Conservation (phyloP, 495 filamentous ascomycete genomes). For the Aspergillus campestris region DNA sequence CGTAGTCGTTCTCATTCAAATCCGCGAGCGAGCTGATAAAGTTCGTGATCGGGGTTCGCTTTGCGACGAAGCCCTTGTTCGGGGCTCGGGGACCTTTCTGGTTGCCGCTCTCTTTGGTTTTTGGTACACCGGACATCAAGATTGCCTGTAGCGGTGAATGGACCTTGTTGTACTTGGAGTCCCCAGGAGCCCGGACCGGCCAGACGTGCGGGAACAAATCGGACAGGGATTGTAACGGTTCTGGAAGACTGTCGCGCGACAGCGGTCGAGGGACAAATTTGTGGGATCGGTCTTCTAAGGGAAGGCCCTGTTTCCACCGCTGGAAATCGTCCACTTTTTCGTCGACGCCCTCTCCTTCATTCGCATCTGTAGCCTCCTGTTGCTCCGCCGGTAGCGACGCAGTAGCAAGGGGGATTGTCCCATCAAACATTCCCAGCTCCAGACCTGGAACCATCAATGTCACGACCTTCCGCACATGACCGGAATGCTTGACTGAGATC, state of each 20-base stretch:
- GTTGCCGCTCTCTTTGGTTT: slow-evolving; percentile 47
- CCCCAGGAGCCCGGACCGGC: slow-evolving; percentile 80
- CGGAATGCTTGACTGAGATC: slow-evolving; percentile 70
- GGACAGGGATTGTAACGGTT: slow-evolving; percentile 59
- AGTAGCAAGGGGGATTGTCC: slow-evolving; percentile 45
- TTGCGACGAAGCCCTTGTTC: slow-evolving; percentile 51
- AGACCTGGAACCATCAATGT: slow-evolving; percentile 91
- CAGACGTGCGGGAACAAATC: slow-evolving; percentile 80
- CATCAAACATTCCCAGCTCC: slow-evolving; percentile 83
- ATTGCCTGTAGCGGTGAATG: slow-evolving; percentile 77
- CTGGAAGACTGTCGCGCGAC: slow-evolving; percentile 48
- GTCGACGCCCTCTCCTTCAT: slow-evolving; percentile 11
- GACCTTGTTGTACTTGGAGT: slow-evolving; percentile 67
- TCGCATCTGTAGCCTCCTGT: slow-evolving; percentile 1
- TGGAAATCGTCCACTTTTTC: slow-evolving; percentile 25
- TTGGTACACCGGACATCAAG: slow-evolving; percentile 60
- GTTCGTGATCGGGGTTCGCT: slow-evolving; percentile 68
- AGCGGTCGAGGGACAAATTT: slow-evolving; percentile 70
- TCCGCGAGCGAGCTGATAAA: slow-evolving; percentile 64
- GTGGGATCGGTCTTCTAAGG: slow-evolving; percentile 27
- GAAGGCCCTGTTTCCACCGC: slow-evolving; percentile 37
- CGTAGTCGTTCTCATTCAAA: slow-evolving; percentile 72
- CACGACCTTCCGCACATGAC: slow-evolving; percentile 71
- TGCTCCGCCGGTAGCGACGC: slow-evolving; percentile 7
- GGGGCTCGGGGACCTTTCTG: slow-evolving; percentile 48